Conservation (phyloP, 495 filamentous ascomycete genomes). For the Hypomontagnella monticulosa region DNA sequence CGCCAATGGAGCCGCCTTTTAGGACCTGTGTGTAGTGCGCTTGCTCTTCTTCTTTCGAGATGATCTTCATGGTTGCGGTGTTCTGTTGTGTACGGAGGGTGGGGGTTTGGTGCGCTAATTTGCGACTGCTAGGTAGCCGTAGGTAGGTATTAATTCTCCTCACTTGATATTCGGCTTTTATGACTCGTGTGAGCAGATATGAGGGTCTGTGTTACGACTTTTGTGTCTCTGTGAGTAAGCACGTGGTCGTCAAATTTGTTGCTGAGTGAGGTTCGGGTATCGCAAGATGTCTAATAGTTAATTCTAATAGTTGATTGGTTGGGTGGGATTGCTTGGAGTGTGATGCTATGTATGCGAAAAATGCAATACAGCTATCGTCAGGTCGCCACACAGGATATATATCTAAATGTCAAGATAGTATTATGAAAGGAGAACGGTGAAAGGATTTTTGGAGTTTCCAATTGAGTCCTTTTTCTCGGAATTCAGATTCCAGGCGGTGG, state of each 20-base stretch:
- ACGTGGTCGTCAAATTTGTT: slow-evolving; percentile 15
- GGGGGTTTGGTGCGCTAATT: too few relatives aligned
- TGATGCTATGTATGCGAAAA: slow-evolving; percentile 20
- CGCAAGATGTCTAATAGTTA: not conserved
- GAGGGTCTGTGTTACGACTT: too few relatives aligned
- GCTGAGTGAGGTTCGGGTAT: slow-evolving; percentile 1
- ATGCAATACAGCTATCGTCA: slow-evolving; percentile 2
- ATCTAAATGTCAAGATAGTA: slow-evolving; percentile 1
- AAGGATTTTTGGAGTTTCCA: slow-evolving; percentile 1
- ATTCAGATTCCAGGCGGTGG: slow-evolving; percentile 27
- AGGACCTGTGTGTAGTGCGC: slow-evolving; percentile 72
- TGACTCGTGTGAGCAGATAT: too few relatives aligned
- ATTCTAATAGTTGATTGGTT: slow-evolving; percentile 7
- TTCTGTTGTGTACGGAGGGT: not conserved
- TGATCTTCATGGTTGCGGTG: slow-evolving; percentile 80
- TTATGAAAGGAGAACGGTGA: slow-evolving; percentile 3
- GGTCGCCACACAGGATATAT: slow-evolving; percentile 23
- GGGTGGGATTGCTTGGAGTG: not conserved
- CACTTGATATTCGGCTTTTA: too few relatives aligned
- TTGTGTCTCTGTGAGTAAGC: slow-evolving; percentile 1
- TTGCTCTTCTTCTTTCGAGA: slow-evolving; percentile 91
- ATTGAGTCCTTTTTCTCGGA: slow-evolving; percentile 18
- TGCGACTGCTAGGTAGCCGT: too few relatives aligned
- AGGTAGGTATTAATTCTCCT: too few relatives aligned
- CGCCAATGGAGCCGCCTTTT: slow-evolving; percentile 79